These are phyloP conservation scores for Tuber melanosporum DNA, from an alignment of 495 filamentous ascomycete genomes.

Conservation along the genomic window DNA sequence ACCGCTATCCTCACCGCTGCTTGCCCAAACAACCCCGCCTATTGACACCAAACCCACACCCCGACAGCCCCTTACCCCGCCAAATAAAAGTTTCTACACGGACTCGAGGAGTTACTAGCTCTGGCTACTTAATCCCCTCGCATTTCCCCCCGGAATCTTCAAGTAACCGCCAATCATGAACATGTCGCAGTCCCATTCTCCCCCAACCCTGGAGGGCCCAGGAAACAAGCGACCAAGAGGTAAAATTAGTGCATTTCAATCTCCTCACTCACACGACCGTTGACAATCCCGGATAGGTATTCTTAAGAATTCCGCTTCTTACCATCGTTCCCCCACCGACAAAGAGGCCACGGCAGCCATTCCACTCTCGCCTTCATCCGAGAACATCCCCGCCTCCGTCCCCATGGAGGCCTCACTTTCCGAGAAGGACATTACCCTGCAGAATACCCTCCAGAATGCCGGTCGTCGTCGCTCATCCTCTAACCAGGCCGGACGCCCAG, in stretches of 20 bases:
- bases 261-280: slow-evolving; percentile 13
- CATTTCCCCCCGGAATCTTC: slow-evolving; percentile 8
- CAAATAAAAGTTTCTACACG: slow-evolving; percentile 4
- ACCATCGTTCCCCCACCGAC: slow-evolving; percentile 52
- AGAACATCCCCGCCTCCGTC: slow-evolving; percentile 36
- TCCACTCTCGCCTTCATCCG: slow-evolving; percentile 46
- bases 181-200: slow-evolving; percentile 35
- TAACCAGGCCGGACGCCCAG: slow-evolving; percentile 48
- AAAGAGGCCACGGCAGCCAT: slow-evolving; percentile 45
- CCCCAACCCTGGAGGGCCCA: slow-evolving; percentile 41
- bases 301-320: slow-evolving; percentile 72
- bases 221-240: slow-evolving; percentile 68
- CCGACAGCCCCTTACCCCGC: neutral
- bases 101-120: neutral
- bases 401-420: slow-evolving; percentile 48
- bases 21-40: neutral
- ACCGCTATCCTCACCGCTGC: neutral
- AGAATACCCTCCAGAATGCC: slow-evolving; percentile 91
- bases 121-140: slow-evolving; percentile 12
- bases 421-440: slow-evolving; percentile 79
- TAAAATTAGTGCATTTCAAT: slow-evolving; percentile 44
- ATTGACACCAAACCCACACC: neutral
- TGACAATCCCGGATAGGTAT: slow-evolving; percentile 57
- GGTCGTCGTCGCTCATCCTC: slow-evolving; percentile 83
- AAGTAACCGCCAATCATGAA: slow-evolving; percentile 12